Percentiles rank a stretch among this genome's conserved stretches.
phyloP scores from a whole-genome alignment of 164 flowering plant genomes.

The Annona squamosa region DNA sequence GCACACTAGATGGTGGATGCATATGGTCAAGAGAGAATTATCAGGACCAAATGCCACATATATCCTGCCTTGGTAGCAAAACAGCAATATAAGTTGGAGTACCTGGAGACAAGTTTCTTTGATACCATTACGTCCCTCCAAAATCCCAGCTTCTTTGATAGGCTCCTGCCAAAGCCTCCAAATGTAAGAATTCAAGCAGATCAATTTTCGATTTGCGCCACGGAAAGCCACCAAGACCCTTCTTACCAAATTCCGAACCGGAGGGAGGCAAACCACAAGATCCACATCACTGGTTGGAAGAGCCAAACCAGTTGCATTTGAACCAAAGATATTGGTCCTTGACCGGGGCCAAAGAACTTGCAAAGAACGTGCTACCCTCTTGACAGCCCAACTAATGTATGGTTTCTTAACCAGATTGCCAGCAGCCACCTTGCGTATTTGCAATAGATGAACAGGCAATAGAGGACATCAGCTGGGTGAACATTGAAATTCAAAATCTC shows the following conservation, averaged over 20 bases:
- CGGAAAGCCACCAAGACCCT: constrained; percentile 5
- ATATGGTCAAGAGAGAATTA: background rate
- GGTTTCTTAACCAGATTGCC: constrained; percentile 74
- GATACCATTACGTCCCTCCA: constrained; percentile 97
- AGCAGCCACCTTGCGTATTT: constrained; percentile 59
- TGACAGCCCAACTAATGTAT: constrained; percentile 90
- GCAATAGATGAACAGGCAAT: constrained; percentile 15
- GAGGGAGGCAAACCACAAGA: constrained; percentile 96
- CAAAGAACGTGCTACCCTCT: constrained; percentile 86
- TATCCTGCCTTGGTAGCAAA: constrained; percentile 3
- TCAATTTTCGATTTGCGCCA: constrained; percentile 1
- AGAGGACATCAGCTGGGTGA: background rate
- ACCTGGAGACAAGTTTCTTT: constrained; percentile 99
- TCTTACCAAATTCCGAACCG: constrained; percentile 91
- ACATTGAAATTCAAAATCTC: background rate
- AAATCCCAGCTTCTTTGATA: constrained; percentile 97
- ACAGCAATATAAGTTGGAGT: constrained; percentile 6
- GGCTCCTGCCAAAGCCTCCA: constrained; percentile 58
- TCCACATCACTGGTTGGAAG: constrained; percentile 97
- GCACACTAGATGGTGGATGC: background rate
- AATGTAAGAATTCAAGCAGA: background rate
- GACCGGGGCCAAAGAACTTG: constrained; percentile 98
- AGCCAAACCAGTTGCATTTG: constrained; percentile 89
- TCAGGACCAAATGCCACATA: background rate
- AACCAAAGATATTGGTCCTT: constrained; percentile 83